Evolutionary conservation across 768 basidiomycete genomes (phyloP).

Genomic region (Hygrophoropsis aurantiaca): DNA sequence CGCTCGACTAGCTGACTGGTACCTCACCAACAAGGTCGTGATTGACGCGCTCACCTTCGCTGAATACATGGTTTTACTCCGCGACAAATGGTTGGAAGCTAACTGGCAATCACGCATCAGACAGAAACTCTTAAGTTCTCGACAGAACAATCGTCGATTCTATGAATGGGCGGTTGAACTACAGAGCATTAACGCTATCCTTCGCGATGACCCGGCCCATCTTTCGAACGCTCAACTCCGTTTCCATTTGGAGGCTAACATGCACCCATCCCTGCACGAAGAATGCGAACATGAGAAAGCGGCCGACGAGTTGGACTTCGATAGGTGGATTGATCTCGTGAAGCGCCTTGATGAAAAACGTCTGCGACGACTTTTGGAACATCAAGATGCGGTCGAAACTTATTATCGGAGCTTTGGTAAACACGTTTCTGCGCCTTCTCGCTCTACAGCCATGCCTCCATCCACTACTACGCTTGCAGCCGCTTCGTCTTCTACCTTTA

Average conservation of each 20-base stretch:
- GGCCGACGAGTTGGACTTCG: not conserved
- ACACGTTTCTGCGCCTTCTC: not conserved
- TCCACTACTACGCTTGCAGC: not conserved
- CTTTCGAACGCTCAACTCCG: slow-evolving; percentile 5
- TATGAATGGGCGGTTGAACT: slow-evolving; percentile 10
- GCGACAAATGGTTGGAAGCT: slow-evolving; percentile 1
- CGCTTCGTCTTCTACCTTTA: not conserved
- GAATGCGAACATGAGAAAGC: not conserved
- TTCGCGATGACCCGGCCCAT: slow-evolving; percentile 8
- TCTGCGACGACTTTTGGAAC: not conserved
- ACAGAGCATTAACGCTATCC: slow-evolving; percentile 12
- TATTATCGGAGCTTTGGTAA: not conserved
- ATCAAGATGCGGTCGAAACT: not conserved
- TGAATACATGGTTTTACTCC: slow-evolving; percentile 3
- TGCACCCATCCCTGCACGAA: slow-evolving; percentile 8
- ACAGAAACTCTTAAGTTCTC: slow-evolving; percentile 3
- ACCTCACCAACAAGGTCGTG: not conserved
- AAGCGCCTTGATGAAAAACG: slow-evolving; percentile 1
- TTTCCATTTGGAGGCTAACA: slow-evolving; percentile 14
- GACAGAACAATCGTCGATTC: slow-evolving; percentile 6
- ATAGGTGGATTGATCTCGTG: slow-evolving; percentile 4
- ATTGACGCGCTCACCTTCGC: not conserved
- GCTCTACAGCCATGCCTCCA: not conserved
- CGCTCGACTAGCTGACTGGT: slow-evolving; percentile 7
- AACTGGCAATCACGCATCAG: slow-evolving; percentile 2